Evolutionary conservation across 179 eudicot species (phyloP).

Genomic region (Gypsophila paniculata): DNA sequence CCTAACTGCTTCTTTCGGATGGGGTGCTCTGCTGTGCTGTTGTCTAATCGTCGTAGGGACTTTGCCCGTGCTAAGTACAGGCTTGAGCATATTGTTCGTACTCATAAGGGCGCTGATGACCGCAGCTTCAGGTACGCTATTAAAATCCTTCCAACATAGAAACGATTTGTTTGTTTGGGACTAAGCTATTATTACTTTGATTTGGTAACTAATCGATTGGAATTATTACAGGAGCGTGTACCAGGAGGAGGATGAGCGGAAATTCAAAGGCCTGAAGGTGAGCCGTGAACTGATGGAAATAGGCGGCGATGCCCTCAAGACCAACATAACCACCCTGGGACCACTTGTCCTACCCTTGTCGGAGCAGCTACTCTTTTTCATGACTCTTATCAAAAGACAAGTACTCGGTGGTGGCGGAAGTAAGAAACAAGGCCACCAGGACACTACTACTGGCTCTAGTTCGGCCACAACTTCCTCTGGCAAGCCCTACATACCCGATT

Average conservation of each 20-base stretch:
- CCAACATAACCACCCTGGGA: conserved; percentile 92
- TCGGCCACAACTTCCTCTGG: conserved; percentile 5
- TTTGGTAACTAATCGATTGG: neutral
- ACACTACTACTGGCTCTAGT: neutral
- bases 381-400: conserved; percentile 53
- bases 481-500: conserved; percentile 85
- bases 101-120: conserved; percentile 90
- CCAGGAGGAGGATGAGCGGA: conserved; percentile 76
- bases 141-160: neutral
- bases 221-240: conserved; percentile 50
- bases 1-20: conserved; percentile 90
- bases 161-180: too few relatives aligned
- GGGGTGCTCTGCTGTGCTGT: conserved; percentile 85
- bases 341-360: conserved; percentile 89
- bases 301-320: conserved; percentile 87
- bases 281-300: conserved; percentile 73
- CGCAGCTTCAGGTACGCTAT: conserved; percentile 65
- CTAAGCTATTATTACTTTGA: too few relatives aligned
- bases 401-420: conserved; percentile 32
- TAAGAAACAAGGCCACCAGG: neutral
- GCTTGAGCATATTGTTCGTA: conserved; percentile 87
- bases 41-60: conserved; percentile 85
- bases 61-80: conserved; percentile 77
- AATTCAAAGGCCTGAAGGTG: conserved; percentile 62
- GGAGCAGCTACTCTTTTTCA: conserved; percentile 78